Evolutionary conservation across 2,329 filamentous ascomycete species (phyloP).

Genomic region (Tolypocladium pustulatum): DNA sequence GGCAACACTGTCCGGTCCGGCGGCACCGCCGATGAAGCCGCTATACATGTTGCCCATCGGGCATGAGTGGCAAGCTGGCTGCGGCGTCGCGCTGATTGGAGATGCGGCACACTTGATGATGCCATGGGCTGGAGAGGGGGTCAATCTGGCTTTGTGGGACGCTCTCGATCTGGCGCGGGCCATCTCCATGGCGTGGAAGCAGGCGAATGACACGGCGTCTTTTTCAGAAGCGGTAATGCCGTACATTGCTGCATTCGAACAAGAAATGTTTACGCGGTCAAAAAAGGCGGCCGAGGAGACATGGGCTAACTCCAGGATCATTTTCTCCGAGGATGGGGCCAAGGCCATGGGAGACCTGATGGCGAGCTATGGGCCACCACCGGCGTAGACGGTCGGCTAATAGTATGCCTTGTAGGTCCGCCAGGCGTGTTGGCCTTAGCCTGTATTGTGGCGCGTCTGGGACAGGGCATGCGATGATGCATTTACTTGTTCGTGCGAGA

Average conservation of each 20-base stretch:
- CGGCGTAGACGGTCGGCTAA: not conserved
- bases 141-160: conserved; percentile 42
- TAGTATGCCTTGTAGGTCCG: not conserved
- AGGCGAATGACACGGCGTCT: not conserved
- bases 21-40: conserved; percentile 8
- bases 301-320: conserved; percentile 1
- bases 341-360: conserved; percentile 4
- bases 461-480: not conserved
- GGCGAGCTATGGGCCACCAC: not conserved
- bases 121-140: conserved; percentile 40
- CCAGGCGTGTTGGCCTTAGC: not conserved
- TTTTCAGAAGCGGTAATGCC: conserved; percentile 9
- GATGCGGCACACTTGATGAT: conserved; percentile 45
- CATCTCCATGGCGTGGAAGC: conserved; percentile 9
- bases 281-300: conserved; percentile 3
- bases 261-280: conserved; percentile 2
- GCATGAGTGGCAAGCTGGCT: conserved; percentile 25
- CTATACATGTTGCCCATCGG: conserved; percentile 32
- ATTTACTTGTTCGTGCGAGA: not conserved
- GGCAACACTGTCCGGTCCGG: conserved; percentile 6
- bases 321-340: conserved; percentile 3
- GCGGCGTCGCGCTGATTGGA: conserved; percentile 38
- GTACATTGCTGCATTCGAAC: conserved; percentile 2
- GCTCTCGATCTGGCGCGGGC: conserved; percentile 31
- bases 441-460: too few relatives aligned